These are phyloP conservation scores for Galerina marginata DNA, from an alignment of 768 basidiomycete species.

Conservation along the genomic window DNA sequence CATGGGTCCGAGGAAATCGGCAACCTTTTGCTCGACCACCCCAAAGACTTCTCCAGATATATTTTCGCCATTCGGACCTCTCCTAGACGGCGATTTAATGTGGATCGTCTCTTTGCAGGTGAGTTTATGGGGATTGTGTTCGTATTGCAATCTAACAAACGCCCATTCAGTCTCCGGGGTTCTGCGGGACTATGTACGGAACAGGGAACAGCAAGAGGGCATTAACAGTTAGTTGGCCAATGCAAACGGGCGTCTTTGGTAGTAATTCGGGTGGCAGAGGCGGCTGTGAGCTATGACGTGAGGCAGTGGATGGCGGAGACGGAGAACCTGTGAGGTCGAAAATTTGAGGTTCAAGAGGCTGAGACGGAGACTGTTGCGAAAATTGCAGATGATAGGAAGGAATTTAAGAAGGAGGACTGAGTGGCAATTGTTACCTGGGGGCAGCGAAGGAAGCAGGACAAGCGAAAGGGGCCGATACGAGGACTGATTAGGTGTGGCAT, in stretches of 20 bases:
- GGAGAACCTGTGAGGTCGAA: slow-evolving; percentile 81
- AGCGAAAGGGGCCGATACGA: slow-evolving; percentile 56
- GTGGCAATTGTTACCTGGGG: slow-evolving; percentile 31
- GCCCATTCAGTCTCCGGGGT: slow-evolving; percentile 67
- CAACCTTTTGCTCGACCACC: slow-evolving; percentile 87
- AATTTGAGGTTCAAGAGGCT: slow-evolving; percentile 51
- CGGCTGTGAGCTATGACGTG: slow-evolving; percentile 29
- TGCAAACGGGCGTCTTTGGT: slow-evolving; percentile 86
- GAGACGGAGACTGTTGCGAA: slow-evolving; percentile 28
- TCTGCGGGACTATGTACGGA: slow-evolving; percentile 60
- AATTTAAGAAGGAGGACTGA: slow-evolving; percentile 23
- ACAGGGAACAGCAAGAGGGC: slow-evolving; percentile 88
- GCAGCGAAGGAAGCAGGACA: slow-evolving; percentile 45
- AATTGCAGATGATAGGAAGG: slow-evolving; percentile 29
- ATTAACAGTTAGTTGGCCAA: slow-evolving; percentile 82
- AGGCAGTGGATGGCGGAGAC: slow-evolving; percentile 43
- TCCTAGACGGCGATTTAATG: slow-evolving; percentile 67
- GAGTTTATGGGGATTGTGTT: slow-evolving; percentile 62
- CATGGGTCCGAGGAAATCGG: slow-evolving; percentile 80
- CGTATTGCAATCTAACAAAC: slow-evolving; percentile 72
- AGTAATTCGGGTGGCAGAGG: slow-evolving; percentile 62
- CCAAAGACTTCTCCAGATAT: slow-evolving; percentile 73
- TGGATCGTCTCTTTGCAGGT: slow-evolving; percentile 75
- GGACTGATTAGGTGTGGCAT: slow-evolving; percentile 24
- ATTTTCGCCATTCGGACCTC: slow-evolving; percentile 57